Conservation (phyloP, 345 rosid species). For the Eucalyptus dawsonii region DNA sequence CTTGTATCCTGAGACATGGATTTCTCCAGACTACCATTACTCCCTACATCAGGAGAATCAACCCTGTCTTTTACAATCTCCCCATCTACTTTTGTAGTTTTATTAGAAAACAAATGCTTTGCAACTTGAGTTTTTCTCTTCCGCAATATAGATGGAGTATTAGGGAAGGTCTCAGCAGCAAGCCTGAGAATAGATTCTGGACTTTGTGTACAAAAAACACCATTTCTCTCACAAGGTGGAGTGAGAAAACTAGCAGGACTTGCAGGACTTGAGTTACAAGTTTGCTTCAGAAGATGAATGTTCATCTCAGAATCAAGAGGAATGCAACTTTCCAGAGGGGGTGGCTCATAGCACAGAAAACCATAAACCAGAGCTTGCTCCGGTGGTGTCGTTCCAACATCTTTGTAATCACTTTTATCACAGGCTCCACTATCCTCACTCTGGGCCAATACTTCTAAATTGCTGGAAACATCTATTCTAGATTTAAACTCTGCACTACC, state of each 20-base stretch:
- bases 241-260: constrained; percentile 65
- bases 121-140: constrained; percentile 41
- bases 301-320: constrained; percentile 14
- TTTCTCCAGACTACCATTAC: constrained; percentile 11
- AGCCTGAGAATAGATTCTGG: constrained; percentile 65
- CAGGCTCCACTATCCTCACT: constrained; percentile 12
- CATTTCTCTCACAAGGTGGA: constrained; percentile 56
- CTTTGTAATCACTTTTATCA: constrained; percentile 3
- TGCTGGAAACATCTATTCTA: constrained; percentile 11
- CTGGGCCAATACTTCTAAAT: constrained; percentile 17
- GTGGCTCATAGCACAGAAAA: constrained; percentile 45
- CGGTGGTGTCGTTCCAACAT: constrained; percentile 3
- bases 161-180: constrained; percentile 77
- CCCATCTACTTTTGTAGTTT: constrained; percentile 9
- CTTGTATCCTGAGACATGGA: constrained; percentile 16
- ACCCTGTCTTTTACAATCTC: constrained; percentile 8
- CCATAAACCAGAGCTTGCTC: constrained; percentile 34
- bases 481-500: constrained; percentile 33
- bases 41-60: constrained; percentile 9
- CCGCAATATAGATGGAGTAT: constrained; percentile 85
- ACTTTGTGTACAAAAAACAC: constrained; percentile 29
- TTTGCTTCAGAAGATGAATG: constrained; percentile 16
- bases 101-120: constrained; percentile 7
- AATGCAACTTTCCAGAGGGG: constrained; percentile 17
- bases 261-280: constrained; percentile 27